phyloP scores from a whole-genome alignment of 2,329 filamentous ascomycete genomes.

The Helminthosporium solani region DNA sequence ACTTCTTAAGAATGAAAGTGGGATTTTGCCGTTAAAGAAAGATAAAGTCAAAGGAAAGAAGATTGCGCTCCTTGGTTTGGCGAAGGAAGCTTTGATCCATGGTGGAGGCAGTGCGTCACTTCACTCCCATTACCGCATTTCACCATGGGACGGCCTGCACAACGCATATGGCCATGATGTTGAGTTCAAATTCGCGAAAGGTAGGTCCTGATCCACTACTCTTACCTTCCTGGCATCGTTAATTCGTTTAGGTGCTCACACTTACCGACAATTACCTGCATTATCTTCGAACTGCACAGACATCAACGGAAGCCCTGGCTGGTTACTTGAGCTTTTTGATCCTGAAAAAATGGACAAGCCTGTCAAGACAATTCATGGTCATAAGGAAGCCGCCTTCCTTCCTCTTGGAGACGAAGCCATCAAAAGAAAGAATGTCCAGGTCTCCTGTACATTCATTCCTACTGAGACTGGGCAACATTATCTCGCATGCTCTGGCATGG shows the following conservation, averaged over 20 bases:
- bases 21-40: conserved; percentile 64
- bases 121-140: conserved; percentile 29
- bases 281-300: conserved; percentile 29
- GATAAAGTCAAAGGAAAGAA: conserved; percentile 56
- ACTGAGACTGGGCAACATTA: conserved; percentile 32
- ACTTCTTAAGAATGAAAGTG: conserved; percentile 69
- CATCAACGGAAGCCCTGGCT: conserved; percentile 29
- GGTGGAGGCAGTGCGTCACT: conserved; percentile 37
- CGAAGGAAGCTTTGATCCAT: conserved; percentile 48
- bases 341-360: conserved; percentile 23
- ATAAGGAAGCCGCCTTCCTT: conserved; percentile 28
- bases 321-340: conserved; percentile 33
- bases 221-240: not conserved
- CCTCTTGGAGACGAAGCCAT: conserved; percentile 25
- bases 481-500: conserved; percentile 37
- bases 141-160: conserved; percentile 28
- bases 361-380: conserved; percentile 20
- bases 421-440: conserved; percentile 25
- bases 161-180: conserved; percentile 29
- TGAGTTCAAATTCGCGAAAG: conserved; percentile 35
- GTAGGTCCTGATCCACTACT: conserved; percentile 1
- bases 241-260: conserved; percentile 26
- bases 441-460: conserved; percentile 28
- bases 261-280: conserved; percentile 36
- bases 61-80: conserved; percentile 70